These are phyloP conservation scores for Solanum ahanhuiri DNA, from an alignment of 257 asterid genomes.

Conservation along the genomic window DNA sequence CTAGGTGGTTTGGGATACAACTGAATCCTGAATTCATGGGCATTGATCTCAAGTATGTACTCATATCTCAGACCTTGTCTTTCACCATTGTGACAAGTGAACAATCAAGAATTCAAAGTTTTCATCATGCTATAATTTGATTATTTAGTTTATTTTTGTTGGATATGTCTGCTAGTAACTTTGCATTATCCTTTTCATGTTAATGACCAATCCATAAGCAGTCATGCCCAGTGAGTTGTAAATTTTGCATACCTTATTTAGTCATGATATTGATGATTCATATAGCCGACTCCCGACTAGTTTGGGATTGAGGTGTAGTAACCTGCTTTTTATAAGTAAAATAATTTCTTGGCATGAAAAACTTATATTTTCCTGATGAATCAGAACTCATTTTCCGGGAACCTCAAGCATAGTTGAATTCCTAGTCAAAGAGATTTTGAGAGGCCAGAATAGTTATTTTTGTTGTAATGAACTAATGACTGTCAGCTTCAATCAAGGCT, in stretches of 20 bases:
- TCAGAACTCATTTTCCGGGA: not conserved
- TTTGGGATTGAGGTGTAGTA: not conserved
- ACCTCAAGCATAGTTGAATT: not conserved
- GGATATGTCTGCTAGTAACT: not conserved
- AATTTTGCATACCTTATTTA: not conserved
- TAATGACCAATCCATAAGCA: not conserved
- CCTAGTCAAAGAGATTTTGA: not conserved
- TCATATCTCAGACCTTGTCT: slow-evolving; percentile 4
- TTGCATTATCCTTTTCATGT: not conserved
- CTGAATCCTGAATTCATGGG: slow-evolving; percentile 90
- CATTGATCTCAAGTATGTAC: slow-evolving; percentile 86
- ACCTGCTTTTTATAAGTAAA: not conserved
- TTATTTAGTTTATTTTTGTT: not conserved
- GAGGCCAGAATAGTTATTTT: not conserved
- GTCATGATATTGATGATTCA: not conserved
- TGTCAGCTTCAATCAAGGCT: not conserved
- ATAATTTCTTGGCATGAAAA: not conserved
- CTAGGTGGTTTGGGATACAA: slow-evolving; percentile 98
- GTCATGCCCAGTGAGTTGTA: not conserved
- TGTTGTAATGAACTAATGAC: not conserved
- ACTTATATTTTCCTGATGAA: not conserved
- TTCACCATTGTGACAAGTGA: not conserved
- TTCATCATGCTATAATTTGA: not conserved
- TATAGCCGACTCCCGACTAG: not conserved
- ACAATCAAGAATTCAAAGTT: not conserved